Percentiles rank a stretch among this genome's conserved stretches.
Conservation (phyloP, 192 early-diverging fungal genomes). For the Coemansia sp. region DNA sequence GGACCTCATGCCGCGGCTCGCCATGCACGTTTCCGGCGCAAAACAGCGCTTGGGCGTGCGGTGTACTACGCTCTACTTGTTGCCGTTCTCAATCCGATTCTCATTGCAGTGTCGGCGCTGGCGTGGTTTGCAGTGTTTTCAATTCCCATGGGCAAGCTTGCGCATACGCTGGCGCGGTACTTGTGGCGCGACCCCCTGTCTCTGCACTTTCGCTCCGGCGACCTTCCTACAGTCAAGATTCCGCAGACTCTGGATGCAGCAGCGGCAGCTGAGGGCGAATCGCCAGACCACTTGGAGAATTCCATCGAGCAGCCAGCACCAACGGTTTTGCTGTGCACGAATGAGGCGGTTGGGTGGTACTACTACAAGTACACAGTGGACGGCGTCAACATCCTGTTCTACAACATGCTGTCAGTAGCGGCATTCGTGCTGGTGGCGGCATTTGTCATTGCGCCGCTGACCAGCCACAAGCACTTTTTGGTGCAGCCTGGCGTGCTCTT, state of each 20-base stretch:
- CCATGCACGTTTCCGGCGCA: conserved; percentile 16
- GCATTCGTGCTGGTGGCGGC: conserved; percentile 81
- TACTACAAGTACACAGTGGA: conserved; percentile 97
- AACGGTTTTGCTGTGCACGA: conserved; percentile 79
- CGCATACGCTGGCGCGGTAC: conserved; percentile 73
- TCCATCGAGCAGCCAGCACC: conserved; percentile 42
- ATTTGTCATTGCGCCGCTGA: conserved; percentile 62
- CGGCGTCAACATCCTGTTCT: conserved; percentile 95
- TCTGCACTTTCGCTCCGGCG: conserved; percentile 65
- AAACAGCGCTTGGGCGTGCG: conserved; percentile 33
- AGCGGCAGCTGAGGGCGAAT: neutral
- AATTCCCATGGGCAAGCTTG: conserved; percentile 95
- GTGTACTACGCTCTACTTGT: conserved; percentile 28
- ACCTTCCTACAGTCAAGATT: conserved; percentile 50
- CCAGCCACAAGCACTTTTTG: conserved; percentile 54
- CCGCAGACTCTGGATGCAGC: neutral
- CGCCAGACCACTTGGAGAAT: neutral
- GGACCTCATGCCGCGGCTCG: conserved; percentile 4
- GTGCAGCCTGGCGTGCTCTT: conserved; percentile 67
- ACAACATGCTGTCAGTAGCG: conserved; percentile 83
- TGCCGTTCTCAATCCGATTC: conserved; percentile 65
- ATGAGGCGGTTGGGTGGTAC: conserved; percentile 83
- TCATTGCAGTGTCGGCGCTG: conserved; percentile 66
- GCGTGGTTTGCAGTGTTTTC: conserved; percentile 87
- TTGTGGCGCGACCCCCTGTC: conserved; percentile 75